Conservation (phyloP, 345 rosid genomes). For the Diplotaxis tenuifolia region DNA sequence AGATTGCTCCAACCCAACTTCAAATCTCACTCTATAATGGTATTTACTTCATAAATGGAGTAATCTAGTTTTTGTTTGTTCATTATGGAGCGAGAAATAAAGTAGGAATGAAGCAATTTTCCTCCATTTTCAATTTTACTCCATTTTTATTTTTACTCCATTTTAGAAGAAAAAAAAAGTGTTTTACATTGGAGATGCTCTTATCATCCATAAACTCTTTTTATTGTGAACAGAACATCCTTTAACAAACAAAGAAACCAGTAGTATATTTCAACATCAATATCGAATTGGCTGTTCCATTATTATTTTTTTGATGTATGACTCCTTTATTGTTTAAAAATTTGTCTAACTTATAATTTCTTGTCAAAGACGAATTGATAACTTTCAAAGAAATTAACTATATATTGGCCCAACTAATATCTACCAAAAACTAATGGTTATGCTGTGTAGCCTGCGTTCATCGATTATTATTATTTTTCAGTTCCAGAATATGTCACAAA, state of each 20-base stretch:
- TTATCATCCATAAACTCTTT: background rate
- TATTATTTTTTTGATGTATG: background rate
- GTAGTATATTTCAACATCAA: background rate
- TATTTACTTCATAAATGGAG: too few species aligned
- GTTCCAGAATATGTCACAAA: slow-evolving; percentile 6
- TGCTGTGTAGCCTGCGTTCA: background rate
- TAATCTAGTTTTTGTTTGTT: too few species aligned
- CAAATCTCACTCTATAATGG: too few species aligned
- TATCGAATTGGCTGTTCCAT: background rate
- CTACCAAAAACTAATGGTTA: background rate
- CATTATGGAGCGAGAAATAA: too few species aligned
- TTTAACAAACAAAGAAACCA: background rate
- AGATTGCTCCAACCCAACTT: too few species aligned
- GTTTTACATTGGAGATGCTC: background rate
- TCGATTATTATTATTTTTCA: background rate
- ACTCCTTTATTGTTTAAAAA: background rate
- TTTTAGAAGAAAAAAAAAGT: too few species aligned
- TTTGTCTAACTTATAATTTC: background rate
- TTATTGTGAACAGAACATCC: slow-evolving; percentile 3
- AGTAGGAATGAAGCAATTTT: too few species aligned
- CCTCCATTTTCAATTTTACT: too few species aligned
- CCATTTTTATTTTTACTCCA: too few species aligned
- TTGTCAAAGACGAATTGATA: background rate
- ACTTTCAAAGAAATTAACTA: background rate
- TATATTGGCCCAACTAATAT: slow-evolving; percentile 4